A percentile compares a stretch with the other conserved stretches of the same genome.
These are phyloP conservation scores for Fagopyrum esculentum DNA, from an alignment of 148 eudicot genomes.

Conservation along the genomic window DNA sequence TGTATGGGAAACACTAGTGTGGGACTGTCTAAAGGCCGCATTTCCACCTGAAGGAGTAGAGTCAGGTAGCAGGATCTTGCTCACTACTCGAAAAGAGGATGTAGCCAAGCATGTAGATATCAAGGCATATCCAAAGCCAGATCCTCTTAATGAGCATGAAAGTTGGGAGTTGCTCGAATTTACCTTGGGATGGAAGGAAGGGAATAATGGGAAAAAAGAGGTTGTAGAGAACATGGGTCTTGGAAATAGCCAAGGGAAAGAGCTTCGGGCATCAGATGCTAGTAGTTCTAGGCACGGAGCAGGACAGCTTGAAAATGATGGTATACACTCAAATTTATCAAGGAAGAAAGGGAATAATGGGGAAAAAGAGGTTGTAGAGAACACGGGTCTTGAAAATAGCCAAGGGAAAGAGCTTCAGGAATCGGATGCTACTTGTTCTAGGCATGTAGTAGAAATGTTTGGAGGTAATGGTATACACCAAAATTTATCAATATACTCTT, in stretches of 20 bases:
- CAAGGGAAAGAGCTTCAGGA: too few species aligned
- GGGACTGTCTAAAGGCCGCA: slow-evolving; percentile 28
- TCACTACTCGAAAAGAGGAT: slow-evolving; percentile 15
- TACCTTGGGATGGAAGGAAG: neutral
- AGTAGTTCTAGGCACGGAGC: neutral
- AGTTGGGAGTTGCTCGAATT: slow-evolving; percentile 27
- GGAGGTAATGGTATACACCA: too few species aligned
- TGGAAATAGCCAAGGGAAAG: too few species aligned
- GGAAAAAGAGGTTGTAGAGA: too few species aligned
- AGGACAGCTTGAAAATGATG: neutral
- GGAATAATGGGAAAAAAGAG: neutral
- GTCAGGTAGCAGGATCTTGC: slow-evolving; percentile 18
- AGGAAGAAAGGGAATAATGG: too few species aligned
- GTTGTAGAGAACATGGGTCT: neutral
- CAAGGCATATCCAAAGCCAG: slow-evolving; percentile 15
- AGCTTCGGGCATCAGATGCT: too few species aligned
- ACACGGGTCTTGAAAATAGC: too few species aligned
- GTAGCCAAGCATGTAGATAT: slow-evolving; percentile 17
- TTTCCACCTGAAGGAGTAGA: slow-evolving; percentile 19
- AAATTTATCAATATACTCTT: too few species aligned
- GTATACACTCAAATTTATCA: neutral
- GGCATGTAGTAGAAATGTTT: too few species aligned
- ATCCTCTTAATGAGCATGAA: slow-evolving; percentile 18
- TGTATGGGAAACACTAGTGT: slow-evolving; percentile 26
- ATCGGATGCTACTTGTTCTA: too few species aligned